Base-by-base conservation (phyloP, 108 stramenopile species). In the Conticribra weissflogii region DNA sequence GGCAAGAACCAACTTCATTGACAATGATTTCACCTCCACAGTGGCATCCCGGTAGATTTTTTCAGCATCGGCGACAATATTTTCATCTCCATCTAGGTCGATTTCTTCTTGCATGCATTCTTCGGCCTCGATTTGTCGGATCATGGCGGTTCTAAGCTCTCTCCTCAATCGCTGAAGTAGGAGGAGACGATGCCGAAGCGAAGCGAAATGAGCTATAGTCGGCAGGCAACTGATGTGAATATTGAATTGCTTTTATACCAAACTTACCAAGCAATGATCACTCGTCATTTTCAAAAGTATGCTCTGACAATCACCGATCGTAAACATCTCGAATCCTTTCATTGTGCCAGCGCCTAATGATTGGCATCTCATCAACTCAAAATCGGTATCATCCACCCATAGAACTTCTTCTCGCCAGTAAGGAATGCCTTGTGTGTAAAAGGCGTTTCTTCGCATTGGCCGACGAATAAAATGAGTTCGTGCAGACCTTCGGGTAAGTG, bases 271-370 rank as follows among this genome's bases (percentile, higher is more conserved):
- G 67, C 88, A 90, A 55, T 81, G 80, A 41, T 94, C 88, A 61
- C 89, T 85, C 18, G 86, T 88, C 29, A 94, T 79, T 68, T 94
- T 94, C 36, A 94, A 68, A 22, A 91, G 72, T 31, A 94, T 90
- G 56, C 93, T 94, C 55, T 94, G 93, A 62, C 93, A 94, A 58
- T 94, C 93, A 19, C 93, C 93, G 59, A 90, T 90, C 28, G 93
- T 91, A 59, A 94, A 94, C 86, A 94, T 91, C 69, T 91, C 93
- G 59, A 85, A 86, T 14, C 93, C 93, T 70, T 87, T 79, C 84
- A 94, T 74, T 29, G 66, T 79, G 33, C 90, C 86, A 59, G 87
- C 78, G 23, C 88, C 90, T 23, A 91, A 68, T n/a, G 89, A 90
- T 63, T 85, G 86, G 36, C 93, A 94, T 59, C 81, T 63, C 66